Percentiles rank a stretch among this genome's conserved stretches.
These are phyloP conservation scores for Coniosporium apollinis DNA, from an alignment of 495 filamentous ascomycete genomes.

Conservation along the genomic window DNA sequence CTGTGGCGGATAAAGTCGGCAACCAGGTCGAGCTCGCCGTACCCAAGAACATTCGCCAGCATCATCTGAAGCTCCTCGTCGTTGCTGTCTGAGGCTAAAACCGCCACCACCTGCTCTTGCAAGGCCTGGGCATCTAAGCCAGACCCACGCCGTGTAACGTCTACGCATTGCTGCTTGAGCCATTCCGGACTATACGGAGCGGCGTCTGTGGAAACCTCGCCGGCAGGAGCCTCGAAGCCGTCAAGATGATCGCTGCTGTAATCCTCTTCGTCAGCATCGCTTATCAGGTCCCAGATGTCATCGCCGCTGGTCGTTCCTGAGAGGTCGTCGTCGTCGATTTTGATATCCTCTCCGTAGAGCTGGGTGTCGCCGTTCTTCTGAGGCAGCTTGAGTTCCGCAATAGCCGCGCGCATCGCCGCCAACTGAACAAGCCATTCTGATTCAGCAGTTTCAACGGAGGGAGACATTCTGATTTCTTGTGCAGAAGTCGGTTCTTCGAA, in stretches of 20 bases:
- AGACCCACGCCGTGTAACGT: slow-evolving; percentile 38
- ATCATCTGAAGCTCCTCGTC: slow-evolving; percentile 79
- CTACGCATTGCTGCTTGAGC: slow-evolving; percentile 47
- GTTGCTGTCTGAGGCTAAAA: slow-evolving; percentile 42
- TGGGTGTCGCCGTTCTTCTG: slow-evolving; percentile 24
- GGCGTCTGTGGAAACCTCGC: slow-evolving; percentile 18
- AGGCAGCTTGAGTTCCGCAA: slow-evolving; percentile 49
- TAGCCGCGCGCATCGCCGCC: slow-evolving; percentile 51
- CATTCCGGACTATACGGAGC: slow-evolving; percentile 32
- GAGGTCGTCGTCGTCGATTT: slow-evolving; percentile 40
- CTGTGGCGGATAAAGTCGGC: slow-evolving; percentile 66
- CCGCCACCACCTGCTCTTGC: slow-evolving; percentile 50
- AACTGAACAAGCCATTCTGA: slow-evolving; percentile 58
- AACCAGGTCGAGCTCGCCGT: slow-evolving; percentile 78
- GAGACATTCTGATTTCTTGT: slow-evolving; percentile 18
- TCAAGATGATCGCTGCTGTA: slow-evolving; percentile 34
- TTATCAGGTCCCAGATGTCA: slow-evolving; percentile 83
- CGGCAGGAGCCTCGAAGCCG: slow-evolving; percentile 21
- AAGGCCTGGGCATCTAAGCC: slow-evolving; percentile 46
- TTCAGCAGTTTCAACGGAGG: slow-evolving; percentile 25
- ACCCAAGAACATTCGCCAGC: slow-evolving; percentile 82
- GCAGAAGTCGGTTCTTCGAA: slow-evolving; percentile 2
- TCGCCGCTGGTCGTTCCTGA: slow-evolving; percentile 46
- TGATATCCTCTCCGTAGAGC: slow-evolving; percentile 39
- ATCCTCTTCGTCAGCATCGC: slow-evolving; percentile 47